Evolutionary conservation across 495 filamentous ascomycete species (phyloP).

Genomic region (Hapsidospora chrysogenum): DNA sequence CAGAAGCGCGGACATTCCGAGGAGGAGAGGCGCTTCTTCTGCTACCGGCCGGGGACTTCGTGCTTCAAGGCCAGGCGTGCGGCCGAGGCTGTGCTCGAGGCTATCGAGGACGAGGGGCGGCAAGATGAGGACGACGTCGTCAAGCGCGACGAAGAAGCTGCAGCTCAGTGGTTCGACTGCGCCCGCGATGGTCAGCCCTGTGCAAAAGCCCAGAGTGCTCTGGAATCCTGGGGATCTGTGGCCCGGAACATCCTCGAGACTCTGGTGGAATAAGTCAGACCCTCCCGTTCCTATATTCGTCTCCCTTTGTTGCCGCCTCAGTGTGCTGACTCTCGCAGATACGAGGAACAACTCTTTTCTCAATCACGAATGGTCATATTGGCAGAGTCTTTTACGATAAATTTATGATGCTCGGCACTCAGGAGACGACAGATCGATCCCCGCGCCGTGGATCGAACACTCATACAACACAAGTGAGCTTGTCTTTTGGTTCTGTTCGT

Average conservation of each 20-base stretch:
- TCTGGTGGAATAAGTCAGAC: conserved; percentile 7
- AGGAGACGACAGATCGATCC: too few relatives aligned
- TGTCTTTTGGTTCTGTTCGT: too few relatives aligned
- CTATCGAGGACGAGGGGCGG: background rate
- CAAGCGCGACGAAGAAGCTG: too few relatives aligned
- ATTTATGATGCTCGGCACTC: too few relatives aligned
- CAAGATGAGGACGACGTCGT: background rate
- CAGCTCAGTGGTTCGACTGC: conserved; percentile 1
- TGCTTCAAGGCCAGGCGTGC: conserved; percentile 19
- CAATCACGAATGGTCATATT: too few relatives aligned
- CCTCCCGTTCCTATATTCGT: too few relatives aligned
- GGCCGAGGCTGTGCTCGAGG: conserved; percentile 3
- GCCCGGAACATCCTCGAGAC: conserved; percentile 13
- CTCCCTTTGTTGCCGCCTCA: background rate
- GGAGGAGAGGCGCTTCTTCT: conserved; percentile 10
- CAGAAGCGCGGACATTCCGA: too few relatives aligned
- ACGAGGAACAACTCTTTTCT: too few relatives aligned
- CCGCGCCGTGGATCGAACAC: too few relatives aligned
- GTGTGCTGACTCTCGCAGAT: background rate
- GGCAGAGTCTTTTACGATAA: too few relatives aligned
- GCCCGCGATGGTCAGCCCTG: conserved; percentile 6
- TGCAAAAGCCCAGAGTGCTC: conserved; percentile 18
- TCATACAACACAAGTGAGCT: too few relatives aligned
- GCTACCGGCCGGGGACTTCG: conserved; percentile 10
- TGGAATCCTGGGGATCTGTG: conserved; percentile 15